phyloP scores from a whole-genome alignment of 2,329 filamentous ascomycete species.

The Fusarium veterinarium region DNA sequence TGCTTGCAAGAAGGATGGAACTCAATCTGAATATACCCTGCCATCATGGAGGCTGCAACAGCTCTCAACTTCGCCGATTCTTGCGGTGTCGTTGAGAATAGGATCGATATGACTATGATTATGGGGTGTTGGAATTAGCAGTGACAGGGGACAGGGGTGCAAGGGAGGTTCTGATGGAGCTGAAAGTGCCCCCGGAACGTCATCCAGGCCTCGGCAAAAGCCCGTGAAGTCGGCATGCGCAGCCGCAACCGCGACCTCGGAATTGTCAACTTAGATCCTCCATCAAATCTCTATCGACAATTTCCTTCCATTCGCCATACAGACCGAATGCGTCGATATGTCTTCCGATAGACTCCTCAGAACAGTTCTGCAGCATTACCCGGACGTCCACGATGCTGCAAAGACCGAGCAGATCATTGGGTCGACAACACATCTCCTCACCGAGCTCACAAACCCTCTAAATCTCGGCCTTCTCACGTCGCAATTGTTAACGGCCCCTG shows the following conservation, averaged over 20 bases:
- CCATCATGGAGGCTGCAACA: slow-evolving; percentile 35
- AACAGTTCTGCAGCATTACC: slow-evolving; percentile 71
- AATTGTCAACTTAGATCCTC: slow-evolving; percentile 6
- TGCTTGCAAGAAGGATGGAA: neutral
- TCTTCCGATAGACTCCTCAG: slow-evolving; percentile 74
- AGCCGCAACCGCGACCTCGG: slow-evolving; percentile 29
- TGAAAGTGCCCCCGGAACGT: slow-evolving; percentile 37
- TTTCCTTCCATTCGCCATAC: neutral
- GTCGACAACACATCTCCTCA: slow-evolving; percentile 75
- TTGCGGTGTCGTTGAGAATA: slow-evolving; percentile 12
- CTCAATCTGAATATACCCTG: slow-evolving; percentile 28
- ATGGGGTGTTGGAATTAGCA: slow-evolving; percentile 30
- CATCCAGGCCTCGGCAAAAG: slow-evolving; percentile 47
- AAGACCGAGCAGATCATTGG: slow-evolving; percentile 69
- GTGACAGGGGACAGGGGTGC: slow-evolving; percentile 27
- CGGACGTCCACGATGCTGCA: slow-evolving; percentile 62
- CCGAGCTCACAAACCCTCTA: slow-evolving; percentile 77
- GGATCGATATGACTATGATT: slow-evolving; percentile 22
- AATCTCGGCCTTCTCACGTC: slow-evolving; percentile 80
- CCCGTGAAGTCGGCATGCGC: slow-evolving; percentile 38
- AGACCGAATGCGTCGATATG: slow-evolving; percentile 57
- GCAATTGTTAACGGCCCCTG: slow-evolving; percentile 76
- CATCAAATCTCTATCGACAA: slow-evolving; percentile 14
- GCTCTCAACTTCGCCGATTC: slow-evolving; percentile 1
- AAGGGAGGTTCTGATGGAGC: slow-evolving; percentile 1